Evolutionary conservation across 768 basidiomycete genomes (phyloP).

Genomic region (Chalciporus piperatus): DNA sequence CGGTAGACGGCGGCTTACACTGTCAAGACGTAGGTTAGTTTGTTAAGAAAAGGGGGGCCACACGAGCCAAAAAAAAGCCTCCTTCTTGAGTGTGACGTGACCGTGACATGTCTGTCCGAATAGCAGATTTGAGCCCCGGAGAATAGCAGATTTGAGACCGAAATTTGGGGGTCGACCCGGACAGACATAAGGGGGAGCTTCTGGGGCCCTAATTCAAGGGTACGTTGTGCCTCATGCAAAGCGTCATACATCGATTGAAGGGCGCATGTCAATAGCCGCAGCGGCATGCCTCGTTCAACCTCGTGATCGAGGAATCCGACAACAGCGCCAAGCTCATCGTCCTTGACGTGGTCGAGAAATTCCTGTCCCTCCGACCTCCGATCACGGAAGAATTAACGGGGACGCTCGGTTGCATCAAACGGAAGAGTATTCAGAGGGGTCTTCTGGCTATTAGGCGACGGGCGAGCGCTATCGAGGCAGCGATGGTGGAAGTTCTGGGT

Average conservation of each 20-base stretch:
- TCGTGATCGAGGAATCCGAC: conserved; percentile 95
- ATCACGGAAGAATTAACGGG: conserved; percentile 84
- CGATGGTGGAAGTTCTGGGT: conserved; percentile 77
- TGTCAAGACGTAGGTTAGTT: no score
- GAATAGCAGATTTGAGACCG: no score
- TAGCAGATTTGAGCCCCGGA: no score
- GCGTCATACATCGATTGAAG: conserved; percentile 1
- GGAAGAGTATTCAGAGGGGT: conserved; percentile 96
- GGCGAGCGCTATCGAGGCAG: conserved; percentile 61
- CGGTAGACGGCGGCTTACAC: no score
- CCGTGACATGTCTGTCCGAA: no score
- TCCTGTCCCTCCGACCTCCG: conserved; percentile 77
- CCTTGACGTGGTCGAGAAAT: conserved; percentile 95
- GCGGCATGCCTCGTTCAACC: conserved; percentile 83
- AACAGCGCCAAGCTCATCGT: conserved; percentile 99
- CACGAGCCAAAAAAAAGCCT: no score
- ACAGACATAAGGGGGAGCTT: no score
- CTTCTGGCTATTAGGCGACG: conserved; percentile 96
- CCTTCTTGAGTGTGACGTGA: no score
- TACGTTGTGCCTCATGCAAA: no score
- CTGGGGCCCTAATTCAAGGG: conserved; percentile 65
- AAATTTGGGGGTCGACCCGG: no score
- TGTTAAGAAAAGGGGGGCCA: no score
- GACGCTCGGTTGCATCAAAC: conserved; percentile 80
- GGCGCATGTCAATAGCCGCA: conserved; percentile 59